These are phyloP conservation scores for Neurospora sp. DNA, from an alignment of 495 filamentous ascomycete species.

Conservation along the genomic window DNA sequence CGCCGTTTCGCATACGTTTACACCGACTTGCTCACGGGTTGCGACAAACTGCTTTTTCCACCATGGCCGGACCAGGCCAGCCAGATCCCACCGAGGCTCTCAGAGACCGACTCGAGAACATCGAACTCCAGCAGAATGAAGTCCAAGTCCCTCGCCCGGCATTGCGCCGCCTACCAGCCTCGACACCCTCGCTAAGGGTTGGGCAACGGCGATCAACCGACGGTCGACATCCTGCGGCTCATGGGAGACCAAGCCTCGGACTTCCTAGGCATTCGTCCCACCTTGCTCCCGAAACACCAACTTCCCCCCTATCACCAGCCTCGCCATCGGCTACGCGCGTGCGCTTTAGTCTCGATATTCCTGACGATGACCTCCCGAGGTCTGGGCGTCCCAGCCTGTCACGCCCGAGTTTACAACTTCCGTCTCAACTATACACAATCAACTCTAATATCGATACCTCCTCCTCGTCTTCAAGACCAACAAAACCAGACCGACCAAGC, in stretches of 20 bases:
- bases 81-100: conserved; percentile 7
- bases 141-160: neutral
- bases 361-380: neutral
- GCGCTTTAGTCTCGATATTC: neutral
- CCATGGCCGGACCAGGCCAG: conserved; percentile 2
- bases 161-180: neutral
- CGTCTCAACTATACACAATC: conserved; percentile 19
- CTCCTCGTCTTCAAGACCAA: conserved; percentile 1
- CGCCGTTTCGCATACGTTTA: neutral
- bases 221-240: neutral
- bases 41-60: neutral
- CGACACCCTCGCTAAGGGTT: neutral
- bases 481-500: neutral
- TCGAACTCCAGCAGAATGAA: conserved; percentile 13
- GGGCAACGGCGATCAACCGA: neutral
- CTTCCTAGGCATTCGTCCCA: neutral
- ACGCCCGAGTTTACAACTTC: conserved; percentile 1
- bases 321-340: neutral
- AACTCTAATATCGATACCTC: conserved; percentile 11
- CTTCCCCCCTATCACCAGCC: neutral
- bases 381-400: neutral
- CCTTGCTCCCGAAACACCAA: neutral
- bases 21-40: neutral
- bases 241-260: neutral
- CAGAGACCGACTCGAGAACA: conserved; percentile 13